Percentiles rank a stretch among this genome's conserved stretches.
Conservation (phyloP, 495 filamentous ascomycete species). For the Aspergillus taichungensis region DNA sequence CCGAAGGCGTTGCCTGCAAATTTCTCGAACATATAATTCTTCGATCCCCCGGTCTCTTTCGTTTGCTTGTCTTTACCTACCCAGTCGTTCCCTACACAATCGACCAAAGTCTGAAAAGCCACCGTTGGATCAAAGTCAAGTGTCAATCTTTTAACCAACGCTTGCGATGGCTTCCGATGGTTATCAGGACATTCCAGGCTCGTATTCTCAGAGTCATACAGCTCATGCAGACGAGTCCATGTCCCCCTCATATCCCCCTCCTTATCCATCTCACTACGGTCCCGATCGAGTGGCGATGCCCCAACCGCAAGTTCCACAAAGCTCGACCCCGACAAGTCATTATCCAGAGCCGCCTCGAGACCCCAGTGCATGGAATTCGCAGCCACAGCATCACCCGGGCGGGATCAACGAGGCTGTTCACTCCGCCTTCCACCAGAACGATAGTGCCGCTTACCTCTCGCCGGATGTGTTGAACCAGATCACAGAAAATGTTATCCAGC, state of each 20-base stretch:
- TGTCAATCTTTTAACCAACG: background rate
- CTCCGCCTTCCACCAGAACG: constrained; percentile 33
- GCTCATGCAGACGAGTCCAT: constrained; percentile 17
- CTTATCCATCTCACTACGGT: constrained; percentile 29
- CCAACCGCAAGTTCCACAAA: constrained; percentile 21
- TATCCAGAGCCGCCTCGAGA: constrained; percentile 16
- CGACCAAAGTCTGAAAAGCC: background rate
- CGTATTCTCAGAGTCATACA: constrained; percentile 20
- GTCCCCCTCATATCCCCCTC: constrained; percentile 17
- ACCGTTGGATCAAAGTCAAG: background rate
- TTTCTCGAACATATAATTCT: too few species aligned
- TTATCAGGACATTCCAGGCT: constrained; percentile 19
- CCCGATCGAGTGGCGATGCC: constrained; percentile 34
- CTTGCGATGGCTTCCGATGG: constrained; percentile 36
- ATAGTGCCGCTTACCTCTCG: constrained; percentile 30
- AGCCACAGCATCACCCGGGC: constrained; percentile 13
- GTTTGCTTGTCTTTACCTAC: too few species aligned
- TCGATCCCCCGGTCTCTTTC: too few species aligned
- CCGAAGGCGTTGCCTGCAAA: too few species aligned
- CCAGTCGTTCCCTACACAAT: background rate
- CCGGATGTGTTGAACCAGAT: constrained; percentile 44
- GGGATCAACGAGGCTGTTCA: constrained; percentile 42
- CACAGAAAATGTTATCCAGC: constrained; percentile 46
- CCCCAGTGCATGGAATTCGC: constrained; percentile 7
- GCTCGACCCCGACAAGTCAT: constrained; percentile 10